Conservation (phyloP, 257 asterid genomes). For the Anisodus tanguticus region DNA sequence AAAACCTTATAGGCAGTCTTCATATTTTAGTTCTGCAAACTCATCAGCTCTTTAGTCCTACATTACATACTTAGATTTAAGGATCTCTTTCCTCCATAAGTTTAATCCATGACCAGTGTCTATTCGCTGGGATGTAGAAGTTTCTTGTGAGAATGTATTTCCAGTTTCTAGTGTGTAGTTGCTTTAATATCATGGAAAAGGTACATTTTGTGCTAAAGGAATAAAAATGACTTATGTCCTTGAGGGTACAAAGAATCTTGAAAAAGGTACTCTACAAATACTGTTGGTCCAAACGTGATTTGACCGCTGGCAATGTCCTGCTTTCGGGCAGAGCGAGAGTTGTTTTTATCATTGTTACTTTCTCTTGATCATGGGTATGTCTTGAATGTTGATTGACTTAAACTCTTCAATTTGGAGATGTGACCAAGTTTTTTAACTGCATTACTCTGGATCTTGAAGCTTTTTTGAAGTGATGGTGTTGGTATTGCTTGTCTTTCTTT, state of each 20-base stretch:
- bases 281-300: neutral
- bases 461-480: slow-evolving; percentile 12
- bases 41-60: neutral
- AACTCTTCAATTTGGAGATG: neutral
- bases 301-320: neutral
- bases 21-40: neutral
- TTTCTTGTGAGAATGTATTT: neutral
- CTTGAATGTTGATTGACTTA: neutral
- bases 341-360: neutral
- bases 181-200: neutral
- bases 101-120: neutral
- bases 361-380: neutral
- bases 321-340: neutral
- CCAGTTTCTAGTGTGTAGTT: neutral
- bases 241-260: neutral
- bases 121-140: neutral
- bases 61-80: neutral
- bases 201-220: neutral
- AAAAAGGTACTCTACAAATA: neutral
- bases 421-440: neutral
- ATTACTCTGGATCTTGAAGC: neutral
- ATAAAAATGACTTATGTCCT: neutral
- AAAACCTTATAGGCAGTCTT: neutral
- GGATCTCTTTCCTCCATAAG: too few species aligned
- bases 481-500: neutral